phyloP scores from a whole-genome alignment of 352 stramenopile genomes.

The Peronospora destructor region DNA sequence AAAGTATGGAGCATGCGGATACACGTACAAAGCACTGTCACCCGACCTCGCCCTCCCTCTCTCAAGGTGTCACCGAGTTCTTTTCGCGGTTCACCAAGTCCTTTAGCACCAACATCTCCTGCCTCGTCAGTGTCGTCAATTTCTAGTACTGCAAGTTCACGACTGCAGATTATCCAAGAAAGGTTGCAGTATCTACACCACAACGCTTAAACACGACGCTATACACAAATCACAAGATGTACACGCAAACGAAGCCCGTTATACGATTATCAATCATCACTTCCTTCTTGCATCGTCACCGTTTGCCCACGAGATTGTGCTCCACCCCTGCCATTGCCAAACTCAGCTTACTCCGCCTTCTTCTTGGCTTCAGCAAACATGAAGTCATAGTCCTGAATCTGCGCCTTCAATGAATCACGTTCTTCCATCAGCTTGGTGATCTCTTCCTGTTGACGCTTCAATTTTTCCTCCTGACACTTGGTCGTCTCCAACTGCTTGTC shows the following conservation, averaged over 20 bases:
- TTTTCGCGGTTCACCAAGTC: slow-evolving; percentile 4
- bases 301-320: not conserved
- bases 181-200: slow-evolving; percentile 48
- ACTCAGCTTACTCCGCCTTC: slow-evolving; percentile 56
- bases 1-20: slow-evolving; percentile 59
- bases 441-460: slow-evolving; percentile 38
- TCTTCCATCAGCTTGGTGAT: slow-evolving; percentile 50
- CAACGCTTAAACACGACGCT: slow-evolving; percentile 5
- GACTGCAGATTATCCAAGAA: slow-evolving; percentile 62
- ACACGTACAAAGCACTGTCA: slow-evolving; percentile 35
- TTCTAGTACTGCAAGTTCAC: slow-evolving; percentile 25
- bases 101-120: slow-evolving; percentile 19
- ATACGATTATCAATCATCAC: not conserved
- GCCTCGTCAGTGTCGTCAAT: slow-evolving; percentile 25
- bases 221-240: not conserved
- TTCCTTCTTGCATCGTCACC: slow-evolving; percentile 4
- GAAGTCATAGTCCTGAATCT: slow-evolving; percentile 86
- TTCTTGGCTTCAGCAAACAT: slow-evolving; percentile 87
- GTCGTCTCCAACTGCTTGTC: slow-evolving; percentile 44
- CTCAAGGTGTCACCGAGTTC: slow-evolving; percentile 15
- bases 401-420: slow-evolving; percentile 60
- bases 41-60: slow-evolving; percentile 1
- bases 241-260: not conserved
- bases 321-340: not conserved
- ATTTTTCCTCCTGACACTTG: slow-evolving; percentile 39